A percentile compares a stretch with the other conserved stretches of the same genome.
Conservation (phyloP, 768 basidiomycete species). For the Tylopilus cervinicoccineus region DNA sequence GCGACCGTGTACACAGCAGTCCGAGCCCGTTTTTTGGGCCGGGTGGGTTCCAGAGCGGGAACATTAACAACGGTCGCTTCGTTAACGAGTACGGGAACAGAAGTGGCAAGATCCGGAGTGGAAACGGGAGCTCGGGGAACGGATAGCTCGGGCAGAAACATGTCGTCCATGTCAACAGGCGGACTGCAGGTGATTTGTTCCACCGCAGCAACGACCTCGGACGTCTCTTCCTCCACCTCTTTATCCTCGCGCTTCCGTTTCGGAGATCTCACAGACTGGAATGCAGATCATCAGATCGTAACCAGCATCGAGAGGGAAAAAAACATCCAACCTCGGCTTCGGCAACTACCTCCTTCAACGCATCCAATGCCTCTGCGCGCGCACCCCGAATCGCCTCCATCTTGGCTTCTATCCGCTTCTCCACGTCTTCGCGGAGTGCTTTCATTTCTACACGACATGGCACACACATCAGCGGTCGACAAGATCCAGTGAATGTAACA, state of each 20-base stretch:
- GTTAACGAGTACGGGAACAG: neutral
- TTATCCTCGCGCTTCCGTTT: conserved; percentile 63
- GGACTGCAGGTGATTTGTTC: neutral
- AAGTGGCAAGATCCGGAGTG: neutral
- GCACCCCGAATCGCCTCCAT: conserved; percentile 41
- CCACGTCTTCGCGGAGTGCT: conserved; percentile 38
- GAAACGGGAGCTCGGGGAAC: conserved; percentile 5
- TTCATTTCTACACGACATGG: conserved; percentile 39
- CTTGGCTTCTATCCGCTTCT: conserved; percentile 44
- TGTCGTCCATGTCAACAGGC: neutral
- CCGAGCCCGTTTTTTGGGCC: conserved; percentile 43
- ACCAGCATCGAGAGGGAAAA: conserved; percentile 11
- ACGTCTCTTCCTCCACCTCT: conserved; percentile 24
- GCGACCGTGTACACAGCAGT: conserved; percentile 37
- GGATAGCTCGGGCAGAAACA: neutral
- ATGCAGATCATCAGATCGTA: conserved; percentile 24
- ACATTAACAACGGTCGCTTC: neutral
- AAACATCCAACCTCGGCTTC: conserved; percentile 27
- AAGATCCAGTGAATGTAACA: conserved; percentile 3
- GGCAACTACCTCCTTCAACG: conserved; percentile 33
- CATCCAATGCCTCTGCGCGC: conserved; percentile 36
- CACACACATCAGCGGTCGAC: neutral
- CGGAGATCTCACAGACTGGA: conserved; percentile 35
- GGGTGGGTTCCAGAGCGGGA: conserved; percentile 14
- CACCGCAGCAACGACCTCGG: neutral